These are phyloP conservation scores for Helicocarpus griseus DNA, from an alignment of 2,329 filamentous ascomycete genomes.

Conservation along the genomic window DNA sequence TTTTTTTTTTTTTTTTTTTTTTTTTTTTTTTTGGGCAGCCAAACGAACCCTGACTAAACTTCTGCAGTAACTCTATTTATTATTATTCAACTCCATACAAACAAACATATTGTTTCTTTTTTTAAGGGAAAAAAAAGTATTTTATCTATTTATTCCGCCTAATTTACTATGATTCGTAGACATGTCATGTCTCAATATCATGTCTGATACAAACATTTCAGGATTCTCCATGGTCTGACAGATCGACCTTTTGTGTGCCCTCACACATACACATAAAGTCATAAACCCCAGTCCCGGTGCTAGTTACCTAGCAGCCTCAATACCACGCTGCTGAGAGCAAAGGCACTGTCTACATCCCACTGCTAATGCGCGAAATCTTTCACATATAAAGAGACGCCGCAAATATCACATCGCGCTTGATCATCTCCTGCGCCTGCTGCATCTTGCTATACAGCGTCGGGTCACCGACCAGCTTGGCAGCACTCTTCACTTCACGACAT, in stretches of 20 bases:
- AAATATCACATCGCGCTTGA: slow-evolving; percentile 89
- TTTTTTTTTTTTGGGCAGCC: neutral
- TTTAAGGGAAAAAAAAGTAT: too few species aligned
- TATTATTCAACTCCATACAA: neutral
- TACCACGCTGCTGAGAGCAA: neutral
- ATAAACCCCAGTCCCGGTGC: too few species aligned
- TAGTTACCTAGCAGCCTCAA: neutral
- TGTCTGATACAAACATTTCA: too few species aligned
- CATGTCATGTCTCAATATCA: neutral
- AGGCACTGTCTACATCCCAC: neutral
- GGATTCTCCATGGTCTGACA: too few species aligned
- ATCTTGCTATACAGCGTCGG: slow-evolving; percentile 92
- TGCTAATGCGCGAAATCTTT: neutral
- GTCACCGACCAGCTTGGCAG: slow-evolving; percentile 88
- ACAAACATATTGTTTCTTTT: too few species aligned
- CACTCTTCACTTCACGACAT: slow-evolving; percentile 94
- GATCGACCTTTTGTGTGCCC: neutral
- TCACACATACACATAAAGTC: neutral
- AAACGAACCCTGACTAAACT: too few species aligned
- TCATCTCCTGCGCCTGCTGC: slow-evolving; percentile 94
- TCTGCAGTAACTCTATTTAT: too few species aligned
- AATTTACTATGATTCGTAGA: neutral
- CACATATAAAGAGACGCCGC: slow-evolving; percentile 84
- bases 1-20: neutral
- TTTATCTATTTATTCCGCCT: too few species aligned